Evolutionary conservation across 2,329 filamentous ascomycete genomes (phyloP), one percentile per base, ranked within the genome.

Genomic region (Torrubiella hemipterigena): DNA sequence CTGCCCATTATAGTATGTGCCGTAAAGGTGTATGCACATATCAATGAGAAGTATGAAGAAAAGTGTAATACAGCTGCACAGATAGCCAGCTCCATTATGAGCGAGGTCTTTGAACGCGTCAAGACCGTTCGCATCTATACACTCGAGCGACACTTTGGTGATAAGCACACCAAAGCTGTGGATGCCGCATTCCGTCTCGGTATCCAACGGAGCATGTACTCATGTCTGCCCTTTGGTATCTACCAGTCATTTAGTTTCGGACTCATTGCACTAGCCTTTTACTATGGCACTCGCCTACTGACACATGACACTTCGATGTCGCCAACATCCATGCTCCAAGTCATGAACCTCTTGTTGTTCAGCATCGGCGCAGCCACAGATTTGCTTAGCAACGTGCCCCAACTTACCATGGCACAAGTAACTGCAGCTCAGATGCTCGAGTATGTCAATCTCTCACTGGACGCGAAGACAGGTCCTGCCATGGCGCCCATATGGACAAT

Each of bases 311-410:
- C 59, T 6, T 43, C 49, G 10, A 47, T 56, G n/a, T 63, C 60
- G 0, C 67, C 79, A 0, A 61, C 67, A 2, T 58, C 67, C 2
- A 69, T 91, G 13, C 58, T 93, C 17, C 73, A 79, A 37, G 81
- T 91, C 1, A 77, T 91, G 43, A 81, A 86, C 20, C 66, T 94
- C 32, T 66, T 96, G 2, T 67, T 94, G n/a, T 82, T 95, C 49
- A 79, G 81, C 38, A 73, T 93, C 34, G 75, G 77, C 9, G 83
- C 80, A 9, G 73, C 81, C 3, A 74, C 74, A 21, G 66, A 67
- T 19, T 72, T 91, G 33, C 57, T 93, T 13, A 67, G 71, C 29
- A 78, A 77, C 46, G 73, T 96, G 16, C 87, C 89, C 0, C 84
- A 93, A 46, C 76, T 94, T 26, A 78, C 76, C 10, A 73, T 77